phyloP scores from a whole-genome alignment of 345 rosid species.

The Sonneratia caseolaris region DNA sequence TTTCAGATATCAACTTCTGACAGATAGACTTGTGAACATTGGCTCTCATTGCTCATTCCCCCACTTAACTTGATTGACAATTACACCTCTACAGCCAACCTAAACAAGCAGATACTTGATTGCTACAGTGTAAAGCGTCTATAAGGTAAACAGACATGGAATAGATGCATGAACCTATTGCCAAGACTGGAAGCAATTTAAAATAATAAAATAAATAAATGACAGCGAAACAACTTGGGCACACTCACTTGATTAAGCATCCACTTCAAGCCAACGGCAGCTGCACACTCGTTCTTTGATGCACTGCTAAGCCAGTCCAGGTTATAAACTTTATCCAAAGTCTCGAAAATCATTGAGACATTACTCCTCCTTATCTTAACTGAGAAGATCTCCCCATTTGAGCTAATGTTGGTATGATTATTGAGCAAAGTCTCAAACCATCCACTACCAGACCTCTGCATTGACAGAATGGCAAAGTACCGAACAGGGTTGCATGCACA shows the following conservation, averaged over 20 bases:
- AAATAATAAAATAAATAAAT: neutral
- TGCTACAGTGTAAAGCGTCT: neutral
- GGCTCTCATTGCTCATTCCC: neutral
- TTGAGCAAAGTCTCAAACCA: constrained; percentile 97
- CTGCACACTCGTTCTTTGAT: constrained; percentile 90
- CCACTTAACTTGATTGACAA: neutral
- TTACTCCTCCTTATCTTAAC: constrained; percentile 87
- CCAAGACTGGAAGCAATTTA: neutral
- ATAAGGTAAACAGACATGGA: neutral
- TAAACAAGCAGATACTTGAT: neutral
- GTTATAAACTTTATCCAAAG: constrained; percentile 71
- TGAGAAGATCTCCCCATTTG: constrained; percentile 93
- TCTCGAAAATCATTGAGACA: constrained; percentile 57
- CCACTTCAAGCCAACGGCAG: constrained; percentile 98
- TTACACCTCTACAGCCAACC: neutral
- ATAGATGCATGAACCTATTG: neutral
- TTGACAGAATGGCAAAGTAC: constrained; percentile 88
- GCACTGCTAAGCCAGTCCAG: constrained; percentile 94
- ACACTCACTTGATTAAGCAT: constrained; percentile 95
- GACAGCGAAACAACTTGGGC: neutral
- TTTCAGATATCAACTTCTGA: neutral
- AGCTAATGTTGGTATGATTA: constrained; percentile 91
- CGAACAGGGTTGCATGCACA: constrained; percentile 85
- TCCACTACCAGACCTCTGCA: constrained; percentile 99
- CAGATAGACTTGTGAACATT: neutral